A percentile compares a stretch with the other conserved stretches of the same genome.
These are phyloP conservation scores for Fragilaria crotonensis DNA, from an alignment of 108 stramenopile species.

Conservation along the genomic window DNA sequence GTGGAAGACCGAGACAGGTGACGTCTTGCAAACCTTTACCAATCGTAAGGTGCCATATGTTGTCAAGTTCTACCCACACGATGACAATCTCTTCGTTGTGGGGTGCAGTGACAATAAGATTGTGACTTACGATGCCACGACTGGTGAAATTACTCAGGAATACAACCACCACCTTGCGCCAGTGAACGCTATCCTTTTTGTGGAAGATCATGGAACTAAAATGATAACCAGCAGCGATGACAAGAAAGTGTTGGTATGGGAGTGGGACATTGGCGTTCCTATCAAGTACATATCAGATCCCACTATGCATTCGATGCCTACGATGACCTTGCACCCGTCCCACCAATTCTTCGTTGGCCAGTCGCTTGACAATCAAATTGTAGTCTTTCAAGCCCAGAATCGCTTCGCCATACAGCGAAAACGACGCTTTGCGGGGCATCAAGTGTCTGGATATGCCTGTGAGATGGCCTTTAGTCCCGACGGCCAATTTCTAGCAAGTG, in stretches of 20 bases:
- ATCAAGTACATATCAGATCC: conserved; percentile 99
- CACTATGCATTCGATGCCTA: conserved; percentile 97
- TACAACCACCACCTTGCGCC: conserved; percentile 98
- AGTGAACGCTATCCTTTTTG: conserved; percentile 94
- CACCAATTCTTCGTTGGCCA: conserved; percentile 81
- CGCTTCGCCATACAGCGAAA: conserved; percentile 83
- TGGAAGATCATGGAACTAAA: conserved; percentile 84
- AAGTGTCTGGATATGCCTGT: conserved; percentile 95
- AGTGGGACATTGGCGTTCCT: conserved; percentile 98
- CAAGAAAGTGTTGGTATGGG: conserved; percentile 98
- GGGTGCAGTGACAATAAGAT: conserved; percentile 95
- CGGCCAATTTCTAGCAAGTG: conserved; percentile 90
- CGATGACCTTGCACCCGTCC: conserved; percentile 82
- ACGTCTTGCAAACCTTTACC: conserved; percentile 81
- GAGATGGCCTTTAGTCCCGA: conserved; percentile 89
- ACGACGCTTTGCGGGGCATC: conserved; percentile 93
- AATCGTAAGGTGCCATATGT: conserved; percentile 93
- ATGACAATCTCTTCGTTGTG: conserved; percentile 93
- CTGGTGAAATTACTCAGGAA: conserved; percentile 94
- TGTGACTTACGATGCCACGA: conserved; percentile 85
- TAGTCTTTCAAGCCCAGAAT: conserved; percentile 82
- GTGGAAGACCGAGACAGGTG: conserved; percentile 96
- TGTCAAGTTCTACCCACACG: conserved; percentile 90
- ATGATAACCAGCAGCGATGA: conserved; percentile 96
- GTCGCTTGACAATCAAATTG: conserved; percentile 92